Percentiles rank a stretch among this genome's conserved stretches.
Evolutionary conservation across 345 rosid species (phyloP).

Genomic region (Lumnitzera racemosa): DNA sequence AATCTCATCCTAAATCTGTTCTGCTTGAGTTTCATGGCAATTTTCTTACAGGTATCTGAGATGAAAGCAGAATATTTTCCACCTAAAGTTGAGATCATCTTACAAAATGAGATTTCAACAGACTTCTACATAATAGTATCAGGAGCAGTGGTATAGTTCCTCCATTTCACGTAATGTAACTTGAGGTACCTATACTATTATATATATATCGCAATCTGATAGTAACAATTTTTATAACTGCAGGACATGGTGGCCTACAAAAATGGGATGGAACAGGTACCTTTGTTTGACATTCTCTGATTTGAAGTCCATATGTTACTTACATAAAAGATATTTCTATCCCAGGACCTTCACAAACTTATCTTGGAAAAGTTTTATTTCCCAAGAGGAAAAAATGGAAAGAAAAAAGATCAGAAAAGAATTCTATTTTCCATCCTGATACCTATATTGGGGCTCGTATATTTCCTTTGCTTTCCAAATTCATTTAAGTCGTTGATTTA

Average conservation of each 20-base stretch:
- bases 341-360: too few relatives aligned
- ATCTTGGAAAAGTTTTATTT: too few relatives aligned
- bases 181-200: background rate
- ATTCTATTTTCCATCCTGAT: too few relatives aligned
- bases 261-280: constrained; percentile 79
- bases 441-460: too few relatives aligned
- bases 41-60: constrained; percentile 48
- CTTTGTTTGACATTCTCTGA: background rate
- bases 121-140: constrained; percentile 85
- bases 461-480: too few relatives aligned
- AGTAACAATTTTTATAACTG: constrained; percentile 17
- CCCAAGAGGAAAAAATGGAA: too few relatives aligned
- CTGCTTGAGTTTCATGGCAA: constrained; percentile 6
- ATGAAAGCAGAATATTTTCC: constrained; percentile 88
- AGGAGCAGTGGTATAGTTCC: constrained; percentile 70
- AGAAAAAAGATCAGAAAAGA: too few relatives aligned
- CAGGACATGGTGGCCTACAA: constrained; percentile 71
- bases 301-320: too few relatives aligned
- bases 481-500: too few relatives aligned
- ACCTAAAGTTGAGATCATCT: constrained; percentile 80
- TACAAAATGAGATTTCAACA: constrained; percentile 85
- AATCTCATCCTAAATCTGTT: background rate
- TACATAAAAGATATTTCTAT: too few relatives aligned
- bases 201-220: constrained; percentile 6
- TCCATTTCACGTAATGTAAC: background rate